Percentiles rank a stretch among this genome's conserved stretches.
phyloP scores from a whole-genome alignment of 2,329 filamentous ascomycete species.

The Pseudocercospora crystallina region DNA sequence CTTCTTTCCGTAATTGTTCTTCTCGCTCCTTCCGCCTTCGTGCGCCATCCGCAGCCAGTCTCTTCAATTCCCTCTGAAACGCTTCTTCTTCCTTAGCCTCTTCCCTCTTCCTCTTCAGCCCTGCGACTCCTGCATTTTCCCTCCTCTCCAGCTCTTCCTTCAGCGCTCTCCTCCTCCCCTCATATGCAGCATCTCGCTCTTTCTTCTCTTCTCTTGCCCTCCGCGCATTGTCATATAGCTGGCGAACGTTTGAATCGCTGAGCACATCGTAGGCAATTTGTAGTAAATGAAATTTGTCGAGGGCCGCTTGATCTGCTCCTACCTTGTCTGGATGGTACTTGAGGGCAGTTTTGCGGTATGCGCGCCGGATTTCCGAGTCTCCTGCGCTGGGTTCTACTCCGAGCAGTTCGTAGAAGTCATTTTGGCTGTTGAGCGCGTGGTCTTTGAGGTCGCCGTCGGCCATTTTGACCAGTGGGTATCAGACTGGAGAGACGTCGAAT shows the following conservation, averaged over 20 bases:
- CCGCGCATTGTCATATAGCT: conserved; percentile 75
- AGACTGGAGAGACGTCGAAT: no score
- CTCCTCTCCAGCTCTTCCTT: conserved; percentile 82
- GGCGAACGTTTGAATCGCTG: conserved; percentile 66
- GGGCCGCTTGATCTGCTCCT: conserved; percentile 58
- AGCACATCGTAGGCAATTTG: conserved; percentile 86
- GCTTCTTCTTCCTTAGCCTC: conserved; percentile 56
- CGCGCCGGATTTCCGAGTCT: conserved; percentile 74
- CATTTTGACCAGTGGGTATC: conserved; percentile 32
- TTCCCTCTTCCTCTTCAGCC: conserved; percentile 46
- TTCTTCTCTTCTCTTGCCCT: conserved; percentile 69
- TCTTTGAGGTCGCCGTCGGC: conserved; percentile 42
- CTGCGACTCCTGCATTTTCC: conserved; percentile 52
- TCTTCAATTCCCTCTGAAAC: conserved; percentile 52
- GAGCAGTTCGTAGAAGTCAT: conserved; percentile 77
- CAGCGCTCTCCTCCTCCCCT: conserved; percentile 70
- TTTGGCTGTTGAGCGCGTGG: conserved; percentile 40
- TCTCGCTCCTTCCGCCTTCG: conserved; percentile 57
- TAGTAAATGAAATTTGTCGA: conserved; percentile 80
- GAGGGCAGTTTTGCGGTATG: conserved; percentile 81
- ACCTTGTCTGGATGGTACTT: conserved; percentile 95
- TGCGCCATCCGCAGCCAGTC: conserved; percentile 50
- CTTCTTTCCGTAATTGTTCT: conserved; percentile 54
- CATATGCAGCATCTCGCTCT: conserved; percentile 70
- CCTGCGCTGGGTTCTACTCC: conserved; percentile 63